phyloP scores from a whole-genome alignment of 257 asterid species.

The Plantago major region DNA sequence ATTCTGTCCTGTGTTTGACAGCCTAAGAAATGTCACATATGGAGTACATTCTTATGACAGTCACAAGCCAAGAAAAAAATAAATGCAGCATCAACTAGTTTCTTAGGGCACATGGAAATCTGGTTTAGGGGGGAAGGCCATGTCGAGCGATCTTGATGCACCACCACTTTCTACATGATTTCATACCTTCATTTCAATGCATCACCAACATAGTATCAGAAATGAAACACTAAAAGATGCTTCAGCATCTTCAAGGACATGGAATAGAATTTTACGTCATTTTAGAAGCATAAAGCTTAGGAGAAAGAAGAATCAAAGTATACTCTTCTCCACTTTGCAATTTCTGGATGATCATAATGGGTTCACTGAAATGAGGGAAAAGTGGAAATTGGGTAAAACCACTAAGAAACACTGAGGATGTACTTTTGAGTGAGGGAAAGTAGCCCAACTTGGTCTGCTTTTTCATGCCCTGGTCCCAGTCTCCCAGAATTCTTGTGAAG shows the following conservation, averaged over 20 bases:
- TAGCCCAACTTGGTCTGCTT: neutral
- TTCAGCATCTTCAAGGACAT: neutral
- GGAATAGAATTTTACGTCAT: neutral
- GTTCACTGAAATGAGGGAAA: too few species aligned
- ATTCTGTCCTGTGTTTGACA: constrained; percentile 6
- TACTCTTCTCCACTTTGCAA: too few species aligned
- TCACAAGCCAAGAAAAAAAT: constrained; percentile 13
- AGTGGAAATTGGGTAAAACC: too few species aligned
- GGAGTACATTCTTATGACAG: neutral
- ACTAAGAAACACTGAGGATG: neutral
- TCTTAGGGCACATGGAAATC: constrained; percentile 31
- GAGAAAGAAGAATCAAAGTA: neutral
- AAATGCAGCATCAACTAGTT: constrained; percentile 21
- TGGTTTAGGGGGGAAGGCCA: constrained; percentile 15
- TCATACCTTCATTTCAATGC: constrained; percentile 11
- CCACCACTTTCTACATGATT: constrained; percentile 14
- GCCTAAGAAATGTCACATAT: constrained; percentile 4
- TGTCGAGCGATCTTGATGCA: neutral
- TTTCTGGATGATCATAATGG: neutral
- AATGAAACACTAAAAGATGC: neutral
- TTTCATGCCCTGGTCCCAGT: neutral
- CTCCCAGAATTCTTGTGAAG: too few species aligned
- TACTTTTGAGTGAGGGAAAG: neutral
- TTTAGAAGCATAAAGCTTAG: constrained; percentile 8
- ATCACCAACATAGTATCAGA: constrained; percentile 3